phyloP scores from a whole-genome alignment of 2,329 filamentous ascomycete species.

The Dactylellina sp. region DNA sequence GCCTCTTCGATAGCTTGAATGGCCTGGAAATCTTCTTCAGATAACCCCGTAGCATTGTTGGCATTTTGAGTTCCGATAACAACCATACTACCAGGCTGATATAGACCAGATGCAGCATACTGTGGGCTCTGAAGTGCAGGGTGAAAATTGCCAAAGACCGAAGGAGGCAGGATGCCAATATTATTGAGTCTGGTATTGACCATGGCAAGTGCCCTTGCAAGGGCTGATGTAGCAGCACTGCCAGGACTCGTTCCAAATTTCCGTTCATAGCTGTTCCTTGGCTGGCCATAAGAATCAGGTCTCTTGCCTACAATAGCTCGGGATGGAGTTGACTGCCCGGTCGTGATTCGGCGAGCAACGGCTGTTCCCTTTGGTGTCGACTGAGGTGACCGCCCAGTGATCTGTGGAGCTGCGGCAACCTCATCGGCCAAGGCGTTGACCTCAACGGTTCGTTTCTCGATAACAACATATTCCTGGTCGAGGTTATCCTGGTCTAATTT shows the following conservation, averaged over 20 bases:
- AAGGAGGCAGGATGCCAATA: slow-evolving; percentile 67
- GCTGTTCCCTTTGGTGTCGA: slow-evolving; percentile 58
- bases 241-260: slow-evolving; percentile 78
- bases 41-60: slow-evolving; percentile 70
- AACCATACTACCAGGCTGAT: slow-evolving; percentile 70
- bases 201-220: slow-evolving; percentile 94
- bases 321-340: slow-evolving; percentile 63
- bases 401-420: slow-evolving; percentile 82
- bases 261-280: slow-evolving; percentile 80
- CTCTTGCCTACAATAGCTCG: slow-evolving; percentile 69
- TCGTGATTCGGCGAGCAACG: slow-evolving; percentile 59
- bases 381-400: slow-evolving; percentile 65
- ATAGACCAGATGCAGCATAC: slow-evolving; percentile 46
- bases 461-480: slow-evolving; percentile 92
- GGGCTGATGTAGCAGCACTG: slow-evolving; percentile 79
- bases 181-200: slow-evolving; percentile 75
- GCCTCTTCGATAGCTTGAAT: slow-evolving; percentile 89
- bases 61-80: slow-evolving; percentile 72
- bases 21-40: slow-evolving; percentile 83
- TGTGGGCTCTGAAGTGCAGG: slow-evolving; percentile 34
- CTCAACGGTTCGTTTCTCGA: slow-evolving; percentile 94
- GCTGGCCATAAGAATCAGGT: slow-evolving; percentile 75
- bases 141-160: slow-evolving; percentile 63
- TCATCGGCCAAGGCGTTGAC: slow-evolving; percentile 98
- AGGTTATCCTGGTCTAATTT: slow-evolving; percentile 76